Base-by-base conservation (phyloP, 1,284 basidiomycete species). In the Apiotrichum brassicae region DNA sequence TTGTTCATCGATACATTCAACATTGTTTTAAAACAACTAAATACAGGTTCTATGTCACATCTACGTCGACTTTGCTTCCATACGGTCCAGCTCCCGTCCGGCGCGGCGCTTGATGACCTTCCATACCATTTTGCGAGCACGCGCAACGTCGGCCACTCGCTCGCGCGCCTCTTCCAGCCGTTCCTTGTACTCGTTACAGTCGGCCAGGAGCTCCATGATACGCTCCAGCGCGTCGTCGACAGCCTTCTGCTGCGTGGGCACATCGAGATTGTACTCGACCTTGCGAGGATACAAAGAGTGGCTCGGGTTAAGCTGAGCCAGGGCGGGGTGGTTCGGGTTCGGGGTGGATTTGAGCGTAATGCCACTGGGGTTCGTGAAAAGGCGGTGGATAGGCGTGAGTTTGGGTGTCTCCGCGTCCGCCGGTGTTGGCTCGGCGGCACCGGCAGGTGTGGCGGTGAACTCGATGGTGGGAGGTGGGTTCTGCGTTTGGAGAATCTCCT, bases 151-250 rank as follows among this genome's bases (percentile, higher is more conserved):
- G 19, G 74, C 74, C 0, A 77, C 65, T 24, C 76, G 57, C 53
- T 71, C 68, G 28, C 76, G 65, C 1, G 77, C 73, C 63, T 78
- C 77, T 43, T 77, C 75, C 22, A 78, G 60, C 13, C 76, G 63
- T 47, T 75, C 74, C 48, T 76, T 74, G 58, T 77, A 78, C 63
- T 78, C 77, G 18, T 70, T 64, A 41, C 74, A 76, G 58, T 78
- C 77, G 19, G 72, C 71, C 12, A 74, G 63, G 30, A 78, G 61
- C 54, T 78, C 77, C 47, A 61, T 53, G 24, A 74, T 65, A 37
- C 70, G 59, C 48, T 72, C 72, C 12, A 72, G 48, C 3, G 72
- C 71, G 44, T 71, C 70, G 49, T 72, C 70, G 8, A 70, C 68
- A 2, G 72, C 70, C 26, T 58, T 48, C 38, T 64, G 64, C 53